Conservation (phyloP, 306 rosid species). For the Glycine soja region DNA sequence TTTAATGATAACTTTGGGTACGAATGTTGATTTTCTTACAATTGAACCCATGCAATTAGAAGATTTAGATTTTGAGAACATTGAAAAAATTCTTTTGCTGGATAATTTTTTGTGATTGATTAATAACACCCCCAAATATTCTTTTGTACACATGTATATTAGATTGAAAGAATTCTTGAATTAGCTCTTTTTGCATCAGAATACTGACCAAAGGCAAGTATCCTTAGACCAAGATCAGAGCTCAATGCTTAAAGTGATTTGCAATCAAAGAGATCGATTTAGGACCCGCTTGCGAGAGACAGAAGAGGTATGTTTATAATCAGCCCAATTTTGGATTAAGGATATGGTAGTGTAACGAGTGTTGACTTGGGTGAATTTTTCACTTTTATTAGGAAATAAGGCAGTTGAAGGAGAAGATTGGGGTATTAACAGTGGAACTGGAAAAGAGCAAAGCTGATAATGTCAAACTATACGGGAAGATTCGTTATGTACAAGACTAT, state of each 20-base stretch:
- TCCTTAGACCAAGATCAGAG: constrained; percentile 86
- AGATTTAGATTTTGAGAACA: constrained; percentile 20
- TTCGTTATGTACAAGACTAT: constrained; percentile 97
- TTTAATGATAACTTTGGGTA: constrained; percentile 9
- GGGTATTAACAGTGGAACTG: constrained; percentile 75
- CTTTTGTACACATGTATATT: constrained; percentile 23
- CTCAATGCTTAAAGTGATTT: constrained; percentile 98
- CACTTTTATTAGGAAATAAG: constrained; percentile 74
- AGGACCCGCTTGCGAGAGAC: constrained; percentile 92
- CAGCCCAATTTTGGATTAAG: constrained; percentile 35
- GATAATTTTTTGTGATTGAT: constrained; percentile 18
- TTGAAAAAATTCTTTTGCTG: constrained; percentile 17
- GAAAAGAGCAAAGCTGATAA: constrained; percentile 94
- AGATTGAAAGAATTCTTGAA: constrained; percentile 43
- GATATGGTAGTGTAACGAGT: constrained; percentile 33
- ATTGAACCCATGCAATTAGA: constrained; percentile 20
- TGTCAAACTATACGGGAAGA: constrained; percentile 96
- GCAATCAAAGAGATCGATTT: constrained; percentile 96
- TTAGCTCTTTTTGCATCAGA: constrained; percentile 59
- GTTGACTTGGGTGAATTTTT: constrained; percentile 39
- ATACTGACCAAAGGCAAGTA: constrained; percentile 67
- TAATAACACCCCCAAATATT: not conserved
- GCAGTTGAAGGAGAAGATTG: constrained; percentile 93
- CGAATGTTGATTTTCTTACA: constrained; percentile 27
- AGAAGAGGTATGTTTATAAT: constrained; percentile 75